phyloP scores from a whole-genome alignment of 345 rosid species.

The Nephelium lappaceum region DNA sequence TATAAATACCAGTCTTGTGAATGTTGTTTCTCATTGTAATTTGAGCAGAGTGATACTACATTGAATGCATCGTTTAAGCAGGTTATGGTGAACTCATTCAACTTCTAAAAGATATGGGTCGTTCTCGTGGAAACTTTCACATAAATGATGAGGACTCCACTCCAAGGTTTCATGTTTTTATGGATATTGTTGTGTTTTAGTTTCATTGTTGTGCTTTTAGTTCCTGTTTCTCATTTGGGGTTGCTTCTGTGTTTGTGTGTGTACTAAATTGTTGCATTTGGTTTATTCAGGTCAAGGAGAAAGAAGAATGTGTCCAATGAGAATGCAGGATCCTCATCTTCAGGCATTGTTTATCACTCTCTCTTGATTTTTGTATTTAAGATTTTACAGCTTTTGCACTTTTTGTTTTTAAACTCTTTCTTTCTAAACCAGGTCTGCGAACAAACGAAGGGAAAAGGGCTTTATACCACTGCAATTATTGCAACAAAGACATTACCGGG shows the following conservation, averaged over 20 bases:
- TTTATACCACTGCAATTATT: constrained; percentile 46
- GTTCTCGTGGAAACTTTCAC: constrained; percentile 90
- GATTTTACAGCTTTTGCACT: constrained; percentile 5
- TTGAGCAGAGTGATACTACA: background rate
- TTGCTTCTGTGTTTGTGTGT: too few species aligned
- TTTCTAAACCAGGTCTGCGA: constrained; percentile 58
- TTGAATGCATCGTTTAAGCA: background rate
- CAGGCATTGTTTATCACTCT: constrained; percentile 41
- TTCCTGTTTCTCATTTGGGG: too few species aligned
- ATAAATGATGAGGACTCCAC: constrained; percentile 85
- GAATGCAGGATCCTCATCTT: constrained; percentile 65
- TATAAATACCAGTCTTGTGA: background rate
- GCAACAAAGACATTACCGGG: background rate
- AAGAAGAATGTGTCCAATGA: constrained; percentile 77
- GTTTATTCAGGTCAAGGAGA: constrained; percentile 75
- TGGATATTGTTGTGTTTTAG: background rate
- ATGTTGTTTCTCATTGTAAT: constrained; percentile 8
- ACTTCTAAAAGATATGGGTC: constrained; percentile 63
- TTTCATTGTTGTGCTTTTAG: background rate
- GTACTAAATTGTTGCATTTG: too few species aligned
- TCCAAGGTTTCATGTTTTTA: constrained; percentile 57
- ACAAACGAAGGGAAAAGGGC: constrained; percentile 76
- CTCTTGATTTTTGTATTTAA: constrained; percentile 8
- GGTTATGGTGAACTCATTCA: constrained; percentile 27
- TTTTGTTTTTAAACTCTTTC: background rate